A percentile compares a stretch with the other conserved stretches of the same genome.
These are phyloP conservation scores for Lasiodiplodia hormozganensis DNA, from an alignment of 2,329 filamentous ascomycete genomes.

Conservation along the genomic window DNA sequence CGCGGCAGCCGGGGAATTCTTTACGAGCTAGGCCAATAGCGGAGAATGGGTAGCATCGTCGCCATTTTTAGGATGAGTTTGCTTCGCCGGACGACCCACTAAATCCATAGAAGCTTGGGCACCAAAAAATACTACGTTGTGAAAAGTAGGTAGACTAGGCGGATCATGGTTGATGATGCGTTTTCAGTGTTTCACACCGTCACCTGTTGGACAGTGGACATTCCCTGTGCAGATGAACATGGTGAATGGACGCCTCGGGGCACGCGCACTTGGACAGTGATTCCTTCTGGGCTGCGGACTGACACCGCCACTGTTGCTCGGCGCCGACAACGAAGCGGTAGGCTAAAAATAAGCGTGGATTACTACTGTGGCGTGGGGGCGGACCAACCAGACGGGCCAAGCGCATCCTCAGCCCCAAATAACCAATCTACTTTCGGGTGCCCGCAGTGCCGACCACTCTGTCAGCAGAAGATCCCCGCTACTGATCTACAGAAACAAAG, in stretches of 20 bases:
- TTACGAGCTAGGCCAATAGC: background rate
- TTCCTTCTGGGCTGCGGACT: background rate
- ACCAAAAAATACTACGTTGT: too few relatives aligned
- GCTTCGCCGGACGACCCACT: too few relatives aligned
- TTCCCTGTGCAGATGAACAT: too few relatives aligned
- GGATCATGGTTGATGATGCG: background rate
- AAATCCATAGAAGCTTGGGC: too few relatives aligned
- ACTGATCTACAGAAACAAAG: background rate
- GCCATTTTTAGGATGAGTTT: too few relatives aligned
- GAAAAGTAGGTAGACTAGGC: background rate
- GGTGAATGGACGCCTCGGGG: background rate
- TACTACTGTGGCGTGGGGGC: conserved; percentile 13
- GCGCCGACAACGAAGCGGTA: conserved; percentile 1
- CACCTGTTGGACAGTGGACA: background rate
- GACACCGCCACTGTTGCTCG: conserved; percentile 8
- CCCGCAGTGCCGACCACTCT: background rate
- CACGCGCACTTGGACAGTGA: background rate
- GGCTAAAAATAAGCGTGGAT: conserved; percentile 21
- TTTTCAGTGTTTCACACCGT: background rate
- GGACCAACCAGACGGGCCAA: conserved; percentile 2
- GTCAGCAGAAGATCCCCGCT: conserved; percentile 1
- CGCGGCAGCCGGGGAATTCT: background rate
- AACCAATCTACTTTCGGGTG: conserved; percentile 11
- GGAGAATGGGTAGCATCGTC: too few relatives aligned
- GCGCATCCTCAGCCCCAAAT: conserved; percentile 16